Conservation (phyloP, 139 green algal genomes). For the Coelastrella sp. region DNA sequence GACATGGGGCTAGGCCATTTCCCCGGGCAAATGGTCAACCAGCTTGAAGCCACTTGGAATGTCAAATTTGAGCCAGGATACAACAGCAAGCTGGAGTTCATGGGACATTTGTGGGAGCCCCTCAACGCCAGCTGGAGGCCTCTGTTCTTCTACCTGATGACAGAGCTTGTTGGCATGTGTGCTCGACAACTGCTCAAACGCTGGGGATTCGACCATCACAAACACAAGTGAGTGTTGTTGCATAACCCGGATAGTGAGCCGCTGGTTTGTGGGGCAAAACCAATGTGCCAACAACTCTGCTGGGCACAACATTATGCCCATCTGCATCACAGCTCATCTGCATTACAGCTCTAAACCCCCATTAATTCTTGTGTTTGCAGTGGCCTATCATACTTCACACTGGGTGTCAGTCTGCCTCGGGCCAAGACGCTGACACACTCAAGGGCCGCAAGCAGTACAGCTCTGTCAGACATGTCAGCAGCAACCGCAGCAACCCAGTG, state of each 20-base stretch:
- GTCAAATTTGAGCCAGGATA: conserved; percentile 59
- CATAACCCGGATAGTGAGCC: no score
- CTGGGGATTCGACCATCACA: conserved; percentile 45
- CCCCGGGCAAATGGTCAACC: conserved; percentile 54
- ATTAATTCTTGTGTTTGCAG: not conserved
- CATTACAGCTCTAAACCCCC: not conserved
- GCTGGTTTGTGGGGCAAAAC: no score
- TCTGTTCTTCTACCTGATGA: conserved; percentile 52
- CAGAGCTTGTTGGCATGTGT: conserved; percentile 46
- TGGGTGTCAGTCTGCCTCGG: conserved; percentile 10
- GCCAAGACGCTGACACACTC: not conserved
- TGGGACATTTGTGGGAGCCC: conserved; percentile 72
- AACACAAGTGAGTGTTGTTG: conserved; percentile 17
- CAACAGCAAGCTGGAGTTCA: conserved; percentile 58
- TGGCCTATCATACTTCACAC: conserved; percentile 44
- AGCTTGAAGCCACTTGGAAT: conserved; percentile 61
- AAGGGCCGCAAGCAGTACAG: conserved; percentile 18
- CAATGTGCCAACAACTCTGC: no score
- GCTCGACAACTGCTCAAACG: conserved; percentile 39
- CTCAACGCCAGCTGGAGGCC: conserved; percentile 52
- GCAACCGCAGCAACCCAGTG: not conserved
- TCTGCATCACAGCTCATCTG: not conserved
- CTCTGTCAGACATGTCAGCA: conserved; percentile 28
- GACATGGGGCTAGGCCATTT: conserved; percentile 47
- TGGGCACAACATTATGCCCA: no score